Base-by-base conservation (phyloP, 768 basidiomycete species). In the Tulasnella sp. region DNA sequence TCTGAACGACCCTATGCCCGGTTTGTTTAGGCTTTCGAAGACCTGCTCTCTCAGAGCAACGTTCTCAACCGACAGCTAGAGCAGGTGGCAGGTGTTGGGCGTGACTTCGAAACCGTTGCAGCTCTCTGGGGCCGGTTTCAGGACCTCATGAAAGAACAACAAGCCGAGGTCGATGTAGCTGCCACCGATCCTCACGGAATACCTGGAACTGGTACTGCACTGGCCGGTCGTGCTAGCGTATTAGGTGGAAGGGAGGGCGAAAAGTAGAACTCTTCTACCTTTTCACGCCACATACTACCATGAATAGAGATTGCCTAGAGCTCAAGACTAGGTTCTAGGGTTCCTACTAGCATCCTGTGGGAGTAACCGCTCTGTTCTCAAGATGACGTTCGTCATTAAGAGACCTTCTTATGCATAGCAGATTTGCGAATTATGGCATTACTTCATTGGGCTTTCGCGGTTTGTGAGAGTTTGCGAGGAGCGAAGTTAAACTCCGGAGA, bases 71-170 rank as follows among this genome's bases (percentile, higher is more conserved):
- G 94, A 74, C 95, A 94, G 78, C 85, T 96, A 19, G 95, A 98
- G 80, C 94, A 97, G 78, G 93, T 95, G 1, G 82, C 90, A 32
- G 92, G 92, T 11, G 95, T 96, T 87, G 94, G 95, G 5, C 89
- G 88, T 72, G 95, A 95, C 83, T 95, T 96, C 79, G 87, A 90
- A 67, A 94, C 90, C 2, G 92, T 95, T 47, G 92, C 94, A 3
- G 83, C 86, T 2, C 82, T 97, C 65, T 95, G 94, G 93, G 84
- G 88, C 73, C 87, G 85, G 76, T 94, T 93, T 75, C 88, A 92
- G 76, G 82, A 88, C 72, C 82, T 94, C 75, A 93, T 93, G 90
- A 84, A 84, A 32, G 83, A 75, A 41, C 76, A 76, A 47, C 68
- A 76, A 42, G 59, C 63, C 1, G 73, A 73, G 44, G 72, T 73